phyloP scores from a whole-genome alignment of 2,329 filamentous ascomycete genomes.

The Alternaria gaisen region DNA sequence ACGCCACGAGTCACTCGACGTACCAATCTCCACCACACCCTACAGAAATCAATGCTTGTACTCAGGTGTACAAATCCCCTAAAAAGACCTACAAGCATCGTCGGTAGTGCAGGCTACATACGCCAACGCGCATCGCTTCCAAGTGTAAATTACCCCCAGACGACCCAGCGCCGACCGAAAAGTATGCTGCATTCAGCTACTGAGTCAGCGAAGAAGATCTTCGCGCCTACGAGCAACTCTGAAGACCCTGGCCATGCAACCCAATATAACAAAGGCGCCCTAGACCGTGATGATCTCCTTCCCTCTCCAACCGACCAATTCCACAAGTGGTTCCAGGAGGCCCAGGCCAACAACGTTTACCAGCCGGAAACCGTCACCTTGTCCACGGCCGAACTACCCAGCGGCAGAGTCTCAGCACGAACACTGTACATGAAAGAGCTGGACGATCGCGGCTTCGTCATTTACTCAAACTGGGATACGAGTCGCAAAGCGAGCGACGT shows the following conservation, averaged over 20 bases:
- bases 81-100: not conserved
- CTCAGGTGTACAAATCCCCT: not conserved
- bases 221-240: constrained; percentile 68
- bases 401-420: constrained; percentile 83
- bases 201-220: constrained; percentile 53
- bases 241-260: constrained; percentile 70
- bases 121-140: not conserved
- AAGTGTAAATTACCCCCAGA: not conserved
- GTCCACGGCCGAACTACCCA: constrained; percentile 83
- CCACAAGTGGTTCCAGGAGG: constrained; percentile 84
- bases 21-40: not conserved
- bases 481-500: constrained; percentile 74
- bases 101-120: not conserved
- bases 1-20: constrained; percentile 19
- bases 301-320: constrained; percentile 81
- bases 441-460: constrained; percentile 81
- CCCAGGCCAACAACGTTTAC: constrained; percentile 67
- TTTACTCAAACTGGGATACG: constrained; percentile 93
- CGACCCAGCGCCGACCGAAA: not conserved
- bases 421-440: constrained; percentile 97
- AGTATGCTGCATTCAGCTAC: constrained; percentile 40
- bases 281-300: constrained; percentile 69
- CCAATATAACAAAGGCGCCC: constrained; percentile 75
- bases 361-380: constrained; percentile 91
- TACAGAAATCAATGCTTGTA: constrained; percentile 7